phyloP scores from a whole-genome alignment of 345 rosid species.

The Eucalyptus brandiana region DNA sequence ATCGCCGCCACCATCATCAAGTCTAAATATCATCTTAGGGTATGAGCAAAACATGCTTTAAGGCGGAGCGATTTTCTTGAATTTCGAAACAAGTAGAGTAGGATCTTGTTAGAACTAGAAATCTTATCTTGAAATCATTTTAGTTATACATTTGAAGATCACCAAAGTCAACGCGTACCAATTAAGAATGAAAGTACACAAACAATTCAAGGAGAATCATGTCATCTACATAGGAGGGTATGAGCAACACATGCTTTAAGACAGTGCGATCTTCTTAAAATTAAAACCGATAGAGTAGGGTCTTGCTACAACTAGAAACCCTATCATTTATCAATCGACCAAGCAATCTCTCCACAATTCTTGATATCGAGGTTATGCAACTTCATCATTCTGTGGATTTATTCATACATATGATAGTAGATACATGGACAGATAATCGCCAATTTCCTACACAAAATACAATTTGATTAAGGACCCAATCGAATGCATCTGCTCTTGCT shows the following conservation, averaged over 20 bases:
- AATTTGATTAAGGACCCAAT: too few relatives aligned
- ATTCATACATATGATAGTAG: too few relatives aligned
- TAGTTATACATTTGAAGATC: too few relatives aligned
- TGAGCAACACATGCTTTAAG: not conserved
- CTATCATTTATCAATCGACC: not conserved
- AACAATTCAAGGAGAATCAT: not conserved
- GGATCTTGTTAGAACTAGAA: not conserved
- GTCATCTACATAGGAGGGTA: not conserved
- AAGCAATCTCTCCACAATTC: not conserved
- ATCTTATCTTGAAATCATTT: not conserved
- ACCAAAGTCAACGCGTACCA: not conserved
- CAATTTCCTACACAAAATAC: too few relatives aligned
- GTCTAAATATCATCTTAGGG: not conserved
- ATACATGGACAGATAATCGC: too few relatives aligned
- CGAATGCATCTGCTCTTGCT: too few relatives aligned
- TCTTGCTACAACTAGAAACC: not conserved
- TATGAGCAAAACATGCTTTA: not conserved
- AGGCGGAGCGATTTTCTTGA: not conserved
- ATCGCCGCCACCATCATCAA: not conserved
- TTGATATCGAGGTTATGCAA: too few relatives aligned
- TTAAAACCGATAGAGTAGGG: not conserved
- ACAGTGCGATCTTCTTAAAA: not conserved
- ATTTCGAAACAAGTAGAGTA: not conserved
- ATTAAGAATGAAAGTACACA: not conserved
- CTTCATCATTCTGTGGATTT: too few relatives aligned